Evolutionary conservation across 2,329 filamentous ascomycete genomes (phyloP).

Genomic region (Capronia americana): DNA sequence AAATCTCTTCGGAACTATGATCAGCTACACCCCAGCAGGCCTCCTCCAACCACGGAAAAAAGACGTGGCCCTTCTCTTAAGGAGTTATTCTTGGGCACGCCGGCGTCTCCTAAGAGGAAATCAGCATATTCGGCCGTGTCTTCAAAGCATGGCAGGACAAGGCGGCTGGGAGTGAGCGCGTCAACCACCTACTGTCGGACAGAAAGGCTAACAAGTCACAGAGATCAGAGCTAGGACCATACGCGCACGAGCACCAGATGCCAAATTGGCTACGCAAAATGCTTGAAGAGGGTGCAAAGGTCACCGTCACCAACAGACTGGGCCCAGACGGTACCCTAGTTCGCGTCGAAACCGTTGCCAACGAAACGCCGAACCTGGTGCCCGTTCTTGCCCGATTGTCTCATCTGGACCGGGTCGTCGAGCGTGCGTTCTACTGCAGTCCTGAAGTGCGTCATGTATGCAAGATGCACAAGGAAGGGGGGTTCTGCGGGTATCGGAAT

Average conservation of each 20-base stretch:
- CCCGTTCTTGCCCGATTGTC: slow-evolving; percentile 68
- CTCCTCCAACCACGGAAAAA: slow-evolving; percentile 31
- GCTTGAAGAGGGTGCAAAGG: slow-evolving; percentile 65
- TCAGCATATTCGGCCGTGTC: slow-evolving; percentile 27
- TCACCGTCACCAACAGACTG: slow-evolving; percentile 60
- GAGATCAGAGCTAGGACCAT: slow-evolving; percentile 69
- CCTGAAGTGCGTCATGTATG: slow-evolving; percentile 77
- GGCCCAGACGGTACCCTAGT: slow-evolving; percentile 52
- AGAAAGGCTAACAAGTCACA: slow-evolving; percentile 42
- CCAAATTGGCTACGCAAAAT: slow-evolving; percentile 70
- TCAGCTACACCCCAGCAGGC: slow-evolving; percentile 27
- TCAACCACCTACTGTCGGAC: not conserved
- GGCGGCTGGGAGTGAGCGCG: slow-evolving; percentile 33
- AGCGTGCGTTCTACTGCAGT: slow-evolving; percentile 80
- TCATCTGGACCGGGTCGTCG: slow-evolving; percentile 67
- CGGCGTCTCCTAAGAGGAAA: slow-evolving; percentile 29
- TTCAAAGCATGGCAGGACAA: slow-evolving; percentile 45
- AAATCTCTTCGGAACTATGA: slow-evolving; percentile 41
- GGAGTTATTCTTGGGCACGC: slow-evolving; percentile 37
- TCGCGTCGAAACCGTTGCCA: slow-evolving; percentile 53
- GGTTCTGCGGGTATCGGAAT: slow-evolving; percentile 94
- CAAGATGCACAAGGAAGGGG: slow-evolving; percentile 80
- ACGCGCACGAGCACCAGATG: slow-evolving; percentile 77
- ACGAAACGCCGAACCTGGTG: slow-evolving; percentile 62
- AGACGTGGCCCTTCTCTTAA: slow-evolving; percentile 35